phyloP scores from a whole-genome alignment of 176 grass and related monocot genomes.

The Hsuehochloa calcarea region DNA sequence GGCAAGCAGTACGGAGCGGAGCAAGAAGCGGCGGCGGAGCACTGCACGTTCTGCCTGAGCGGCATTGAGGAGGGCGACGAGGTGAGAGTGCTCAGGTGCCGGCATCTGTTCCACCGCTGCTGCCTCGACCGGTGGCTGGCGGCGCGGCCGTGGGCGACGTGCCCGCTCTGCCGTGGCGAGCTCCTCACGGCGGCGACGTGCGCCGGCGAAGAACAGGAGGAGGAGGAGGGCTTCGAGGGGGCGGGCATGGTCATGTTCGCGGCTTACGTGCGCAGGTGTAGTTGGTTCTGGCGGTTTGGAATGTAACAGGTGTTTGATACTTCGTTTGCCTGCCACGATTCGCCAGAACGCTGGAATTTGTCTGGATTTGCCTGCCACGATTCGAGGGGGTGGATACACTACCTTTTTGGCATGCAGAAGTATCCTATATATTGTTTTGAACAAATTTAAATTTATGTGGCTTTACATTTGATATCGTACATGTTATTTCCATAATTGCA shows the following conservation, averaged over 20 bases:
- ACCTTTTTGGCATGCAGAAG: too few species aligned
- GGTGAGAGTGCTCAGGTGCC: slow-evolving; percentile 37
- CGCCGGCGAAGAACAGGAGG: not conserved
- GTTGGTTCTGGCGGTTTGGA: not conserved
- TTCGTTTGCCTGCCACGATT: too few species aligned
- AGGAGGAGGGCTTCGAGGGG: not conserved
- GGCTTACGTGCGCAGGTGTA: not conserved
- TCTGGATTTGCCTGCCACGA: too few species aligned
- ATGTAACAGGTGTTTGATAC: too few species aligned
- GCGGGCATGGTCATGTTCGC: not conserved
- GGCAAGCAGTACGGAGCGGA: not conserved
- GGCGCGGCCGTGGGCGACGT: not conserved
- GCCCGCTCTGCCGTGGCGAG: slow-evolving; percentile 25
- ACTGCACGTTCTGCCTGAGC: slow-evolving; percentile 40
- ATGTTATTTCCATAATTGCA: too few species aligned
- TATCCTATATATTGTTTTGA: too few species aligned
- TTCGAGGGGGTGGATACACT: too few species aligned
- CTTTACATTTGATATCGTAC: too few species aligned
- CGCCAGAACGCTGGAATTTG: too few species aligned
- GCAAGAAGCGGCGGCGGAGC: slow-evolving; percentile 10
- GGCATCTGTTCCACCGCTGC: slow-evolving; percentile 49
- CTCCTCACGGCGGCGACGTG: not conserved
- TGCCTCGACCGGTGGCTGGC: slow-evolving; percentile 52
- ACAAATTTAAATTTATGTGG: too few species aligned
- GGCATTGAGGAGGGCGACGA: slow-evolving; percentile 42